Percentiles rank a stretch among this genome's conserved stretches.
phyloP scores from a whole-genome alignment of 1,139 yeast genomes.

The Blastobotrys capitulatus region DNA sequence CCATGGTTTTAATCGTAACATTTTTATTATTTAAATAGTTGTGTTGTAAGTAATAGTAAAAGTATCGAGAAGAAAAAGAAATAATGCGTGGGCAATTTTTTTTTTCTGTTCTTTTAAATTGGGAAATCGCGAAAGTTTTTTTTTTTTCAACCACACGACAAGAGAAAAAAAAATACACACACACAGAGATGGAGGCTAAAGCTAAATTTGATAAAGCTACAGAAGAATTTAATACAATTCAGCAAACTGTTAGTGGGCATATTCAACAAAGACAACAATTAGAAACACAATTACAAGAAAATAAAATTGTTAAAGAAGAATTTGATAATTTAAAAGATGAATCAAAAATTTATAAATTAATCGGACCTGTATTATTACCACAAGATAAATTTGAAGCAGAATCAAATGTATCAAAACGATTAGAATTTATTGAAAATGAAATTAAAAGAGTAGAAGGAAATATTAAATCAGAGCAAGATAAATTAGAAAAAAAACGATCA shows the following conservation, averaged over 20 bases:
- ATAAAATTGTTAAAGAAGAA: constrained; percentile 83
- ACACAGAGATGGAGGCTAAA: constrained; percentile 7
- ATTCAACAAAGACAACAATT: constrained; percentile 50
- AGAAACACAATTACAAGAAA: constrained; percentile 74
- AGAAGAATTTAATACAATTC: constrained; percentile 30
- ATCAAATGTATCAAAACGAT: constrained; percentile 75
- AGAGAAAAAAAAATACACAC: too few species aligned
- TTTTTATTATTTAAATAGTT: too few species aligned
- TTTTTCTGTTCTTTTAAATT: not conserved
- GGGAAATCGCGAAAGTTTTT: not conserved
- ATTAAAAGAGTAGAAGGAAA: constrained; percentile 41
- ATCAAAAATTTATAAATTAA: constrained; percentile 76
- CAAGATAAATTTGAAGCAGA: constrained; percentile 81
- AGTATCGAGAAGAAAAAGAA: too few species aligned
- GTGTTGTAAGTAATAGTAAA: too few species aligned
- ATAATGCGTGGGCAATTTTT: too few species aligned
- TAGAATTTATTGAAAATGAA: constrained; percentile 78
- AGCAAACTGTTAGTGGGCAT: constrained; percentile 22
- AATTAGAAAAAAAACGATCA: constrained; percentile 31
- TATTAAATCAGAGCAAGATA: constrained; percentile 30
- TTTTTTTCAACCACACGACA: too few species aligned
- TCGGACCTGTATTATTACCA: constrained; percentile 89
- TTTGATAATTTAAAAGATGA: constrained; percentile 55
- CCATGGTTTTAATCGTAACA: constrained; percentile 49
- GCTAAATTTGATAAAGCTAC: constrained; percentile 23